These are phyloP conservation scores for Helichrysum umbraculigerum DNA, from an alignment of 129 eudicot genomes.

Conservation along the genomic window DNA sequence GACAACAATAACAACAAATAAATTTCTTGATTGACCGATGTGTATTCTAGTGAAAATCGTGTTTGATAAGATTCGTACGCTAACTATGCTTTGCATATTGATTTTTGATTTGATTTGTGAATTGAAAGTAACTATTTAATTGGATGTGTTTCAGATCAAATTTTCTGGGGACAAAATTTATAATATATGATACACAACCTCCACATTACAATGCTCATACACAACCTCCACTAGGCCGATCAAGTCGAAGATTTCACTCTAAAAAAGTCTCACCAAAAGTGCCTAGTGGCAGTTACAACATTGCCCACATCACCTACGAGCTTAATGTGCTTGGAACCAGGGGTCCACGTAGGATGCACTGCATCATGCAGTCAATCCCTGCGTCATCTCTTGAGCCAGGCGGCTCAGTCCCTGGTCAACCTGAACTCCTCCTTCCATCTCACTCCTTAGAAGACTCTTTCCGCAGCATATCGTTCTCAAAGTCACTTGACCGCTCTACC, in stretches of 20 bases:
- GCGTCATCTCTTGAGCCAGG: conserved; percentile 63
- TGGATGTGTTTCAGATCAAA: conserved; percentile 55
- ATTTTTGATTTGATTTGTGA: background rate
- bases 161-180: conserved; percentile 86
- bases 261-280: conserved; percentile 82
- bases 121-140: background rate
- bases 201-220: conserved; percentile 50
- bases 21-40: background rate
- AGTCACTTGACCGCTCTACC: conserved; percentile 66
- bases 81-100: background rate
- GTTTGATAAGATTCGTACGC: background rate
- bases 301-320: conserved; percentile 76
- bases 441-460: conserved; percentile 71
- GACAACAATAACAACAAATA: too few relatives aligned
- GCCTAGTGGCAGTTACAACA: conserved; percentile 75
- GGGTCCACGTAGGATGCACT: conserved; percentile 86
- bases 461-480: conserved; percentile 76
- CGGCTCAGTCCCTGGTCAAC: conserved; percentile 81
- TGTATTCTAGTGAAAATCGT: background rate
- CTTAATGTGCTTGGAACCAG: conserved; percentile 78
- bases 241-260: conserved; percentile 68
- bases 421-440: conserved; percentile 68
- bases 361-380: conserved; percentile 85
- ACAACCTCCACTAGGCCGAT: conserved; percentile 55
- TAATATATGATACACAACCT: conserved; percentile 86